Evolutionary conservation across 73 alveolate species (phyloP), one percentile per base, ranked within the genome.

Genomic region (Blepharisma stoltei): DNA sequence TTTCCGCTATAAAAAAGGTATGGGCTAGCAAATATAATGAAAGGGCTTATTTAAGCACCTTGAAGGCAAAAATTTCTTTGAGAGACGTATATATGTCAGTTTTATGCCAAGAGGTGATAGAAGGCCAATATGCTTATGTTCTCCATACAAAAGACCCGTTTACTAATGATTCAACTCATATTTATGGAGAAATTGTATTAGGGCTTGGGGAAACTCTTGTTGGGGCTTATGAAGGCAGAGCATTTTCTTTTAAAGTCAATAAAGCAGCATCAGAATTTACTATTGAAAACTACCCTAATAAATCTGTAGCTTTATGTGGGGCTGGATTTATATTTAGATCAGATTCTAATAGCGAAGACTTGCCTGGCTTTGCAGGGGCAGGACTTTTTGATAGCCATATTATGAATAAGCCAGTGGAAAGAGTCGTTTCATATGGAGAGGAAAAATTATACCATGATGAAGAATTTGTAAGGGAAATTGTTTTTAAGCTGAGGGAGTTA

Each of bases 151-250:
- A 84, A 70, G 88, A 91, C 81, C 97, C 97, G 21, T 84, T 91
- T 9, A 88, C 82, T 52, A 88, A 85, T 52, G 83, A 91, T 38
- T 87, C 81, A 43, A 68, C 70, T 45, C 95, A 91, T 73, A 83
- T 91, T 7, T 91, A 86, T 79, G 95, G 89, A 23, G 97, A 91
- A 83, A 70, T 86, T 20, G 91, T 91, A 45, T 38, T 71, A 6
- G 97, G 97, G 21, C 78, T 91, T 90, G 97, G 97, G 6, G 97
- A 91, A 82, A 91, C 97, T 21, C 81, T 91, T 27, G 97, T 91
- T 20, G 89, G 91, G 4, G 88, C 92, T 9, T 88, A 84, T 85
- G 93, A 89, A 25, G 97, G 97, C n/a, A 85, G 90, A 69, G 88
- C 95, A 14, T 76, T 91, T 6, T 77, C 92, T 68, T 91, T 91